phyloP scores from a whole-genome alignment of 768 basidiomycete genomes.

The Melanogaster broomeanus region DNA sequence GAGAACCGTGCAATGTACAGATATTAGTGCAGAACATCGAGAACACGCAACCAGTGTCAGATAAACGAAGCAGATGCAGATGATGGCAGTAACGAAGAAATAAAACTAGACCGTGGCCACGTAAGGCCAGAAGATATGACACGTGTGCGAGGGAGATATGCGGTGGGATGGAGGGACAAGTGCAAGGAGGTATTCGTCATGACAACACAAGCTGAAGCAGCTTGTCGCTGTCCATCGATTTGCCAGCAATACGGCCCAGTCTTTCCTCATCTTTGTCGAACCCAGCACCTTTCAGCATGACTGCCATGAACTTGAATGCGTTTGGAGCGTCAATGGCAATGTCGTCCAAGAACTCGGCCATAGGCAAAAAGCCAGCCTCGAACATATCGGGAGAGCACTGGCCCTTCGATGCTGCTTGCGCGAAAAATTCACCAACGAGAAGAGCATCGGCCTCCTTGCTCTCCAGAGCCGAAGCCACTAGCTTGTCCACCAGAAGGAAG shows the following conservation, averaged over 20 bases:
- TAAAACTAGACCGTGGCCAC: constrained; percentile 9
- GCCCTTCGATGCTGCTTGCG: constrained; percentile 57
- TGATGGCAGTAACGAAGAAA: constrained; percentile 4
- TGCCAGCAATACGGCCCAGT: constrained; percentile 55
- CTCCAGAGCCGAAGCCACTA: constrained; percentile 75
- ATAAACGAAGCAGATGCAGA: constrained; percentile 18
- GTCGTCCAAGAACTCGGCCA: constrained; percentile 83
- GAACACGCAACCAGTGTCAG: constrained; percentile 26
- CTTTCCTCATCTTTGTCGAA: constrained; percentile 60
- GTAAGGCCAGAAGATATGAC: constrained; percentile 9
- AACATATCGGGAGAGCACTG: constrained; percentile 61
- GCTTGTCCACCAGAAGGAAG: constrained; percentile 66
- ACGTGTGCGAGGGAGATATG: not conserved
- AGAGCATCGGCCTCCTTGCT: constrained; percentile 79
- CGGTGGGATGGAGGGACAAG: constrained; percentile 19
- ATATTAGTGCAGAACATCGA: constrained; percentile 32
- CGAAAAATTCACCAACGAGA: constrained; percentile 77
- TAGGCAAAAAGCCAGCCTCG: constrained; percentile 70
- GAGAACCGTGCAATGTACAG: constrained; percentile 24
- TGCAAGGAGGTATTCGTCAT: constrained; percentile 11
- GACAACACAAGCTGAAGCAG: constrained; percentile 60
- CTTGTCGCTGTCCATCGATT: constrained; percentile 60
- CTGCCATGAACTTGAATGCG: constrained; percentile 74
- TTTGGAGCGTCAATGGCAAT: constrained; percentile 89
- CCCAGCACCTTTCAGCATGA: constrained; percentile 70